phyloP scores from a whole-genome alignment of 2,329 filamentous ascomycete genomes.

The Aureobasidium namibiae region DNA sequence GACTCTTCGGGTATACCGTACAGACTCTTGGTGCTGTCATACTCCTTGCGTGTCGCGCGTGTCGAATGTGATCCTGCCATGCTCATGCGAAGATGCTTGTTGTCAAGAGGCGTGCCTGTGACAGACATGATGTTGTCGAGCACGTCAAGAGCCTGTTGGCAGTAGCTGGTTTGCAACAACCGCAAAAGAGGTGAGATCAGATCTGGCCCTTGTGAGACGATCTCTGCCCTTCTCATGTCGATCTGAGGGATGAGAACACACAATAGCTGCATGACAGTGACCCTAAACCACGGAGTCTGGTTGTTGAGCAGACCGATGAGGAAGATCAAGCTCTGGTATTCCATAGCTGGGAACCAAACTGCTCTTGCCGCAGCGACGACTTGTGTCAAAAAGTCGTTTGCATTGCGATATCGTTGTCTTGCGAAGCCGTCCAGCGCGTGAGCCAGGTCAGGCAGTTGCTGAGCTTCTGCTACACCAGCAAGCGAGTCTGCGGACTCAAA shows the following conservation, averaged over 20 bases:
- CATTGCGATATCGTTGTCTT: conserved; percentile 55
- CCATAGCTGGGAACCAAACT: conserved; percentile 71
- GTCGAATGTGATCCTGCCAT: conserved; percentile 81
- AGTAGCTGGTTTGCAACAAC: conserved; percentile 85
- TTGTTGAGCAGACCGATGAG: conserved; percentile 89
- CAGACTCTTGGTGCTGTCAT: conserved; percentile 84
- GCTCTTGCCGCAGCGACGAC: conserved; percentile 66
- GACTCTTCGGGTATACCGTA: conserved; percentile 95
- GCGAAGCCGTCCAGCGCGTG: conserved; percentile 63
- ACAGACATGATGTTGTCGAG: conserved; percentile 94
- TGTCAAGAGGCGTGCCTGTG: conserved; percentile 78
- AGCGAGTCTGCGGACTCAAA: conserved; percentile 61
- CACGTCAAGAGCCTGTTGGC: conserved; percentile 83
- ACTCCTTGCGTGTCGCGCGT: conserved; percentile 81
- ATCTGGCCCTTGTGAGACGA: conserved; percentile 85
- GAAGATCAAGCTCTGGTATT: conserved; percentile 81
- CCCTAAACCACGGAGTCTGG: conserved; percentile 77
- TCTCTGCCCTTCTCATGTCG: conserved; percentile 85
- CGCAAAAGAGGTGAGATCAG: conserved; percentile 87
- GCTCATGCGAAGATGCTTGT: conserved; percentile 93
- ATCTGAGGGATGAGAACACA: conserved; percentile 79
- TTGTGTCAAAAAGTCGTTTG: conserved; percentile 68
- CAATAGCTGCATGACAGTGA: conserved; percentile 86
- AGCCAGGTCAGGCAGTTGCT: conserved; percentile 60
- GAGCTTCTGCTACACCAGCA: conserved; percentile 61